Evolutionary conservation across 805 yeast species (phyloP).

Genomic region (Sungouiella blattae): DNA sequence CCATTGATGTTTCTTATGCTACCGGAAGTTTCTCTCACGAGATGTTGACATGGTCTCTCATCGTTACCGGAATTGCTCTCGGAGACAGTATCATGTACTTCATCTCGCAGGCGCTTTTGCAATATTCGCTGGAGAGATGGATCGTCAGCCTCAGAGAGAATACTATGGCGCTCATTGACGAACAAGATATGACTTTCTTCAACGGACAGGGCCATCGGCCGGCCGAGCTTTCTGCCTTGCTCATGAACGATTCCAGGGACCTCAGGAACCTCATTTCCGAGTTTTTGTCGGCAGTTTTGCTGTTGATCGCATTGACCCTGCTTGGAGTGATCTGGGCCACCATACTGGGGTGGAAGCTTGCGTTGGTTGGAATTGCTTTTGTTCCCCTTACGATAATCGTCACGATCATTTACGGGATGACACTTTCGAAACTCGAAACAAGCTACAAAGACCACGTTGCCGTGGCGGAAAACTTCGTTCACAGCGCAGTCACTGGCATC

Average conservation of each 20-base stretch:
- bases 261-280: conserved; percentile 62
- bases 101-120: conserved; percentile 46
- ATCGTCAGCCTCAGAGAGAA: conserved; percentile 47
- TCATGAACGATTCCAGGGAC: conserved; percentile 82
- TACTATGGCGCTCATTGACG: conserved; percentile 47
- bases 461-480: conserved; percentile 45
- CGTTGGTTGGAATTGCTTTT: conserved; percentile 77
- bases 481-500: conserved; percentile 56
- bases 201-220: conserved; percentile 34
- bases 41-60: conserved; percentile 55
- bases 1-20: conserved; percentile 46
- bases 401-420: conserved; percentile 48
- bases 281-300: conserved; percentile 52
- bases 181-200: conserved; percentile 56
- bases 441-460: conserved; percentile 56
- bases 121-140: conserved; percentile 67
- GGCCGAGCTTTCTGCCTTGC: conserved; percentile 57
- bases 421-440: conserved; percentile 56
- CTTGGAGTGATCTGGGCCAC: conserved; percentile 78
- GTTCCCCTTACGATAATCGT: conserved; percentile 58
- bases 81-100: conserved; percentile 60
- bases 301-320: conserved; percentile 50
- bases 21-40: conserved; percentile 12
- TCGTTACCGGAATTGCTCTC: conserved; percentile 59
- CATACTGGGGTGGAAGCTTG: conserved; percentile 77